phyloP scores from a whole-genome alignment of 2,329 filamentous ascomycete genomes.

The Cercospora sp. region DNA sequence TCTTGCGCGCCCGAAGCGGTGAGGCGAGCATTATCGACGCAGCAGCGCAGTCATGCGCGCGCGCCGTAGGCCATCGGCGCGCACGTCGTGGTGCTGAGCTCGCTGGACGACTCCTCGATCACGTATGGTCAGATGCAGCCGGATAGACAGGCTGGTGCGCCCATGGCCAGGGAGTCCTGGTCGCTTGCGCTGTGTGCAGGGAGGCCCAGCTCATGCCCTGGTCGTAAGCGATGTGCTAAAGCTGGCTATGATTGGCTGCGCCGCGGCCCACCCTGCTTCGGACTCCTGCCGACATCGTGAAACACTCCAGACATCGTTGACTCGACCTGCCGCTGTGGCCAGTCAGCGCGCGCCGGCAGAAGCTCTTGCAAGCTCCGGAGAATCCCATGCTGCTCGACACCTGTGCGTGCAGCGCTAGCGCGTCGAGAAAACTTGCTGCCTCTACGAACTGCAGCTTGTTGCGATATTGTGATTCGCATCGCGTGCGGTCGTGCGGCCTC shows the following conservation, averaged over 20 bases:
- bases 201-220: constrained; percentile 1
- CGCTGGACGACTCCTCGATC: constrained; percentile 15
- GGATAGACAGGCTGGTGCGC: constrained; percentile 4
- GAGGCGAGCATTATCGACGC: constrained; percentile 13
- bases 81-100: background rate
- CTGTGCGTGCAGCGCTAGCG: constrained; percentile 18
- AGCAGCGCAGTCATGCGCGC: constrained; percentile 7
- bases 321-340: constrained; percentile 15
- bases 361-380: constrained; percentile 18
- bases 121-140: constrained; percentile 18
- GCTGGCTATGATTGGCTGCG: constrained; percentile 6
- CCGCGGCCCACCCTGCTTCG: background rate
- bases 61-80: background rate
- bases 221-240: constrained; percentile 7
- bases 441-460: background rate
- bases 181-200: constrained; percentile 6
- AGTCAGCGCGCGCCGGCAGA: constrained; percentile 8
- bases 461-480: background rate
- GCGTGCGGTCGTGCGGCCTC: background rate
- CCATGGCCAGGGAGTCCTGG: constrained; percentile 5
- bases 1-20: constrained; percentile 12
- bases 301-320: constrained; percentile 9
- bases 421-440: constrained; percentile 10
- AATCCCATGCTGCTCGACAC: constrained; percentile 24
- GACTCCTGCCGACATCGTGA: constrained; percentile 11